Evolutionary conservation across 208 protist species (phyloP), one percentile per base, ranked within the genome.

Genomic region (Acanthamoeba healyi): DNA sequence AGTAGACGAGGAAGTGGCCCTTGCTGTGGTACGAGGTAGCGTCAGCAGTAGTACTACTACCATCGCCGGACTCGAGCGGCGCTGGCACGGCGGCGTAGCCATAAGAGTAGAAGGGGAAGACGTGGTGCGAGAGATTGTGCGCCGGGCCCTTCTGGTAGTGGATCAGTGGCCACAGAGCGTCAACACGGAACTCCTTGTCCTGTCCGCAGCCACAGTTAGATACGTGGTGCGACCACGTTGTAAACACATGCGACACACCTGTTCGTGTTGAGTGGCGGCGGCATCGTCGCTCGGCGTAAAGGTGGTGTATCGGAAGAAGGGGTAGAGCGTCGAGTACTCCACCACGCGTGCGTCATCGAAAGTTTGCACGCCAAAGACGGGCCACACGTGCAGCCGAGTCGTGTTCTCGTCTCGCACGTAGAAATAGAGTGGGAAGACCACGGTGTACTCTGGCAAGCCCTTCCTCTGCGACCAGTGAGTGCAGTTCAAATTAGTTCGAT

Each of bases 1-100:
- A 81, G 36, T 81, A 81, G 38, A 81, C 1, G 40, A 81, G 70
- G 70, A 81, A 40, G 40, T 81, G 70, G 38, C 70, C 70, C 40
- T 81, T 44, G 4, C 5, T 29, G 38, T 22, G 70, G 40, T 49
- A 34, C 10, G 14, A 40, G n/a, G n/a, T 74, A 4, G 32, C 19
- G 15, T 26, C 9, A 10, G 7, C 65, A 4, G 32, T 70, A 7
- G 19, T 70, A n/a, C n/a, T n/a, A n/a, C n/a, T n/a, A n/a, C n/a
- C n/a, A n/a, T n/a, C 10, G 61, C 29, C 61, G 19, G 61, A 49
- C 44, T 49, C 44, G 44, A 15, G 49, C 56, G 15, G 4, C 56
- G 15, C 3, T 15, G 56, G 0, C 19, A 26, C 24, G 56, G 56
- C 19, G 14, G 40, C 22, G 67, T 77, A 77, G 67, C n/a, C n/a